Conservation (phyloP, 2,329 filamentous ascomycete species). For the Coniochaeta sp. region DNA sequence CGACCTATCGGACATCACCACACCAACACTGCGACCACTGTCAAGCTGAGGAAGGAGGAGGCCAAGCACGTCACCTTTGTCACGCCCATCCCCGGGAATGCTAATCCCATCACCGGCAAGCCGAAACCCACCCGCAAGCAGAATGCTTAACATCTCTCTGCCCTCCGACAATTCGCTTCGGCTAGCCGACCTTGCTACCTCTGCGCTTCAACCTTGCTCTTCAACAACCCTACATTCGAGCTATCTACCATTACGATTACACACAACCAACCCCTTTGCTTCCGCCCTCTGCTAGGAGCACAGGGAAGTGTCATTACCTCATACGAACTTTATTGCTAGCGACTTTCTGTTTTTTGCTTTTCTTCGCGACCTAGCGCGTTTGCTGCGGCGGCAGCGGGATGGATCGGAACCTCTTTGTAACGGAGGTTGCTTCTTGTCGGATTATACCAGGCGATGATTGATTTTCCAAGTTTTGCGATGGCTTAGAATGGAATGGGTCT, state of each 20-base stretch:
- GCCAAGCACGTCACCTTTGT: constrained; percentile 50
- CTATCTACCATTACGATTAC: not conserved
- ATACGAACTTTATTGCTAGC: not conserved
- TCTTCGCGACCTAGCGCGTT: not conserved
- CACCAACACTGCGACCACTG: constrained; percentile 29
- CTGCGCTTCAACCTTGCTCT: not conserved
- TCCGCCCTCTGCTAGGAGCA: not conserved
- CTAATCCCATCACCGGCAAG: constrained; percentile 12
- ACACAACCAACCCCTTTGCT: not conserved
- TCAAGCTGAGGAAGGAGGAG: constrained; percentile 48
- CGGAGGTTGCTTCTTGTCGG: not conserved
- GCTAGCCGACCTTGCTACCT: not conserved
- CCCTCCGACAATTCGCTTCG: not conserved
- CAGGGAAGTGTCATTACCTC: not conserved
- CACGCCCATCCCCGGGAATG: constrained; percentile 37
- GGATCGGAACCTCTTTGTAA: no score
- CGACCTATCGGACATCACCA: constrained; percentile 36
- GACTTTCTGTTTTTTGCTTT: not conserved
- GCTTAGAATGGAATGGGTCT: not conserved
- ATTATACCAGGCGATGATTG: not conserved
- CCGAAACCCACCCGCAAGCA: constrained; percentile 23
- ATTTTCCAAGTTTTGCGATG: not conserved
- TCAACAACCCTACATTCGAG: not conserved
- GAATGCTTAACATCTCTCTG: constrained; percentile 2
- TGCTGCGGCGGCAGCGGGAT: not conserved